Conservation (phyloP, 2,329 filamentous ascomycete species). For the Hypoxylon sp. region DNA sequence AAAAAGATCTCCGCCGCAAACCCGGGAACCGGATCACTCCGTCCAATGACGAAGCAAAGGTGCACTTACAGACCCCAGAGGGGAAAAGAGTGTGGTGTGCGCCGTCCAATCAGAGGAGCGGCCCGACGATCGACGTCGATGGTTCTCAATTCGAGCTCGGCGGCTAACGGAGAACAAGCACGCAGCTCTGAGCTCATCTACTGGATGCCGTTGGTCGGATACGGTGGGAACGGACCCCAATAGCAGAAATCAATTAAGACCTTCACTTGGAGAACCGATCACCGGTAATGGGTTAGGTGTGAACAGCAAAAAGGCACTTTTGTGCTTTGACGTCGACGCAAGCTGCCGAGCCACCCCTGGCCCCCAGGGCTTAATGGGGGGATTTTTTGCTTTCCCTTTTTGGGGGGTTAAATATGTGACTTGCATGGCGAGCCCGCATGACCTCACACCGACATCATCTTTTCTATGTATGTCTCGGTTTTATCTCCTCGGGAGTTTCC, state of each 20-base stretch:
- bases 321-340: slow-evolving; percentile 1
- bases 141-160: slow-evolving; percentile 23
- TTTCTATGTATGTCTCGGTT: slow-evolving; percentile 4
- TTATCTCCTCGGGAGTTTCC: slow-evolving; percentile 1
- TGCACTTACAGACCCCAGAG: background rate
- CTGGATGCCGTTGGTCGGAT: slow-evolving; percentile 30
- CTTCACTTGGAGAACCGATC: slow-evolving; percentile 7
- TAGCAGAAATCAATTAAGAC: slow-evolving; percentile 21
- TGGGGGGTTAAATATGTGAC: slow-evolving; percentile 29
- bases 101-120: slow-evolving; percentile 23
- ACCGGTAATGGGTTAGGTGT: slow-evolving; percentile 26
- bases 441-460: slow-evolving; percentile 22
- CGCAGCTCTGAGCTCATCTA: slow-evolving; percentile 2
- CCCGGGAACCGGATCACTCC: slow-evolving; percentile 26
- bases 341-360: slow-evolving; percentile 25
- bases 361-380: slow-evolving; percentile 23
- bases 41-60: slow-evolving; percentile 23
- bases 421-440: slow-evolving; percentile 35
- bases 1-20: slow-evolving; percentile 30
- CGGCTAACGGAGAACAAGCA: slow-evolving; percentile 26
- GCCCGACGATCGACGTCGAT: slow-evolving; percentile 15
- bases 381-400: slow-evolving; percentile 11
- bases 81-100: slow-evolving; percentile 1
- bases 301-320: background rate
- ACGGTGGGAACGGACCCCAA: slow-evolving; percentile 25